phyloP scores from a whole-genome alignment of 2,329 filamentous ascomycete species.

The Macrophomina tecta region DNA sequence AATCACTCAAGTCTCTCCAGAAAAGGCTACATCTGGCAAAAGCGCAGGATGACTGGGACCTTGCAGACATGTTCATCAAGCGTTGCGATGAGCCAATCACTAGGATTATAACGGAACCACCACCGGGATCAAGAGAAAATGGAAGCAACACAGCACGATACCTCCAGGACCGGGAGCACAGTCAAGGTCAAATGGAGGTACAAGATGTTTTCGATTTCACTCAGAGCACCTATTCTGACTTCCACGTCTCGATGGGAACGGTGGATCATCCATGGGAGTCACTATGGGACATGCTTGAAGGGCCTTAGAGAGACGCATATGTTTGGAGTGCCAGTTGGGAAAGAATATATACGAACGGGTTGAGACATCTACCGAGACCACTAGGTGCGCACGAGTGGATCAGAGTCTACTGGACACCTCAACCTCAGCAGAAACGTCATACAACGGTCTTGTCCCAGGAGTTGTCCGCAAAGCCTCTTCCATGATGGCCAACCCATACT shows the following conservation, averaged over 20 bases:
- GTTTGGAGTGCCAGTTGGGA: too few relatives aligned
- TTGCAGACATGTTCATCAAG: conserved; percentile 25
- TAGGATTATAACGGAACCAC: background rate
- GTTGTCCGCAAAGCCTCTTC: conserved; percentile 63
- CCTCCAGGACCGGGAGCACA: background rate
- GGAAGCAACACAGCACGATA: background rate
- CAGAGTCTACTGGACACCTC: background rate
- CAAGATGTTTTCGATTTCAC: background rate
- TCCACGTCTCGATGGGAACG: conserved; percentile 4
- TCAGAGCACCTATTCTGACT: background rate
- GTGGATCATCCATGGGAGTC: conserved; percentile 20
- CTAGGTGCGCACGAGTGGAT: background rate
- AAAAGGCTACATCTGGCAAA: conserved; percentile 3
- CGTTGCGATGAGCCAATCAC: conserved; percentile 23
- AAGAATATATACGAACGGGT: too few relatives aligned
- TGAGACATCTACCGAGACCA: too few relatives aligned
- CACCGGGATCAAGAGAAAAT: background rate
- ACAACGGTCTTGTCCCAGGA: conserved; percentile 48
- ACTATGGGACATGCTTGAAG: conserved; percentile 18
- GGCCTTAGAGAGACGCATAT: background rate
- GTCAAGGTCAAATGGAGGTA: background rate
- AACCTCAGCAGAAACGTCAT: conserved; percentile 18
- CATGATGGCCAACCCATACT: conserved; percentile 60
- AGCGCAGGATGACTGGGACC: conserved; percentile 20
- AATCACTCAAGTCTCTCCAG: conserved; percentile 1